Base-by-base conservation (phyloP, 768 basidiomycete species). In the Pholiota conissans region DNA sequence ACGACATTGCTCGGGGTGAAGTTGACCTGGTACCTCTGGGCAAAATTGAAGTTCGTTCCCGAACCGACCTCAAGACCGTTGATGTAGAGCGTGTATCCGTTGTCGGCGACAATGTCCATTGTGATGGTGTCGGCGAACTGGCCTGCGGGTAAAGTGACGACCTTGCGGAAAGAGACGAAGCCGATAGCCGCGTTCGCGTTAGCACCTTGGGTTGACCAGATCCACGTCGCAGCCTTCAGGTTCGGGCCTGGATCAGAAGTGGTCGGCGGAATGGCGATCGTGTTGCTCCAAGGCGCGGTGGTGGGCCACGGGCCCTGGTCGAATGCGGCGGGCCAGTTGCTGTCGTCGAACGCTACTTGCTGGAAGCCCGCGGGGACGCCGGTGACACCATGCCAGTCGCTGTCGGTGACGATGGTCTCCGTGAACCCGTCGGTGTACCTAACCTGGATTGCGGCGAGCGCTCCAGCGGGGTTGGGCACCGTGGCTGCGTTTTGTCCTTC, bases 151-250 rank as follows among this genome's bases (percentile, higher is more conserved):
- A 67, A 56, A 26, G 56, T 56, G 28, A 70, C 57, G 2, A 61
- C 67, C 37, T 66, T 70, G 26, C 69, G 65, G 68, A 73, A 73
- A 11, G 70, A 67, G 35, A 71, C 67, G 4, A 62, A 35, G 1
- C 72, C 69, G 2, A 62, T 42, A 1, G 71, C 71, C 3, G 59
- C 62, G 14, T 39, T 55, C n/a, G 64, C 65, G 10, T 52, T 54
- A 37, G 34, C 55, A 34, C 68, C 56, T 29, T 73, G 71, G 51
- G 65, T 67, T 28, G 71, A 71, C 72, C 71, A 74, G 18, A 74
- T 71, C 71, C 71, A 73, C 14, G 55, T 37, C 4, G 71, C 63
- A 26, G 62, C 50, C 3, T 62, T 59, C 45, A 71, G 63, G 7
- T 66, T 61, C 16, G 69, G 65, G 7, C 48, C 58, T 3, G 67